Base-by-base conservation (phyloP, 345 rosid species). In the Bruguiera parviflora region DNA sequence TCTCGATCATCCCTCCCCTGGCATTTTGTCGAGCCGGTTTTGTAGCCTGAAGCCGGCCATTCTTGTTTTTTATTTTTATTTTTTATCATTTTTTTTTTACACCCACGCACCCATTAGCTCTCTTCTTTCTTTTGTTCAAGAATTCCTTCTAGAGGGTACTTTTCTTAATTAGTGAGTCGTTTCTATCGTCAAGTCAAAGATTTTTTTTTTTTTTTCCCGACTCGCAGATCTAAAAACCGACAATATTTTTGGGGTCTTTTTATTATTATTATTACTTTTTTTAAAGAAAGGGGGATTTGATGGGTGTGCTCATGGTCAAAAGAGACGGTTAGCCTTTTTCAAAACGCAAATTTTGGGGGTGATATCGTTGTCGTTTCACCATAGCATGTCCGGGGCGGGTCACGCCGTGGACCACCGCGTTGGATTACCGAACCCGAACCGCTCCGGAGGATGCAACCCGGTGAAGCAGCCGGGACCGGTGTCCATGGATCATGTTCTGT, bases 401-500 rank as follows among this genome's bases (percentile, higher is more conserved):
- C 74, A 66, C 65, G 79, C 72, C 33, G 79, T 76, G 28, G 75
- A 43, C 49, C 49, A 43, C 49, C 49, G 49, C 49, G 49, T 59
- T 7, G 71, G 71, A 61, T 19, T 75, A 43, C 79, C 86, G 64
- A 43, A 84, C 6, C 82, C 72, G 60, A 73, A 76, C 69, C 78
- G 71, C 25, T 61, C 72, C 60, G 79, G 59, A 27, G 72, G 83
- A 21, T 65, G 76, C 77, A 76, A 78, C 68, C 85, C 83, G 70
- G 78, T 67, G 32, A 83, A 81, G 83, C 79, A 79, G 69, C 8
- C 86, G 43, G 87, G 83, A 66, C 79, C 85, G 16, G 82, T 82
- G 56, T 77, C 87, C 1, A 85, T 94, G 91, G 97, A 94, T 62
- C 90, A 91, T 59, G 97, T 94, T 52, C 75, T 94, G 8, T 57